Conservation (phyloP, 129 eudicot genomes). For the Ambrosia artemisiifolia region DNA sequence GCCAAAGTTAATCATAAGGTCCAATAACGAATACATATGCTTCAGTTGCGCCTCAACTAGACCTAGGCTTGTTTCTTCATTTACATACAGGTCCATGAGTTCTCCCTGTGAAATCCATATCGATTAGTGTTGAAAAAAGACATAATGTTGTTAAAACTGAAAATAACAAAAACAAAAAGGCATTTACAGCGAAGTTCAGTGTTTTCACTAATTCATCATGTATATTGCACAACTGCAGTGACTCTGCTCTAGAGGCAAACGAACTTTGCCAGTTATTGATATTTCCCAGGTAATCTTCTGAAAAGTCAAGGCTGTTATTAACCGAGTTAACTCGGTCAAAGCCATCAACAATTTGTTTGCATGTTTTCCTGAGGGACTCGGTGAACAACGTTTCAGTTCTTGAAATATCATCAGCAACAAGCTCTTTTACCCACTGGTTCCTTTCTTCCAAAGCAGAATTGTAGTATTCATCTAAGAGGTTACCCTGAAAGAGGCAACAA, state of each 20-base stretch:
- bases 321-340: slow-evolving; percentile 35
- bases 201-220: slow-evolving; percentile 47
- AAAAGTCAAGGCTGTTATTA: slow-evolving; percentile 30
- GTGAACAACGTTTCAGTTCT: slow-evolving; percentile 37
- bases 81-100: slow-evolving; percentile 34
- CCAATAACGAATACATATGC: slow-evolving; percentile 50
- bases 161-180: not conserved
- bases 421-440: slow-evolving; percentile 13
- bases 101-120: slow-evolving; percentile 44
- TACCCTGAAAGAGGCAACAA: slow-evolving; percentile 46
- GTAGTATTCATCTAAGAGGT: slow-evolving; percentile 32
- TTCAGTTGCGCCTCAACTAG: slow-evolving; percentile 43
- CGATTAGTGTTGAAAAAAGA: not conserved
- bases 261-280: slow-evolving; percentile 45
- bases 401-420: slow-evolving; percentile 7
- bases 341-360: slow-evolving; percentile 31
- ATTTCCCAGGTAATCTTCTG: slow-evolving; percentile 43
- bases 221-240: slow-evolving; percentile 47
- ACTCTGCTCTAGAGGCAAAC: slow-evolving; percentile 43
- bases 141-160: not conserved
- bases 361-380: slow-evolving; percentile 40
- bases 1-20: slow-evolving; percentile 47
- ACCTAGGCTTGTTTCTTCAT: slow-evolving; percentile 19
- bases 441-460: slow-evolving; percentile 33
- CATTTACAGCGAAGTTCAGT: slow-evolving; percentile 58